A percentile compares a stretch with the other conserved stretches of the same genome.
Conservation (phyloP, 257 asterid genomes). For the Forsythia viridissima region DNA sequence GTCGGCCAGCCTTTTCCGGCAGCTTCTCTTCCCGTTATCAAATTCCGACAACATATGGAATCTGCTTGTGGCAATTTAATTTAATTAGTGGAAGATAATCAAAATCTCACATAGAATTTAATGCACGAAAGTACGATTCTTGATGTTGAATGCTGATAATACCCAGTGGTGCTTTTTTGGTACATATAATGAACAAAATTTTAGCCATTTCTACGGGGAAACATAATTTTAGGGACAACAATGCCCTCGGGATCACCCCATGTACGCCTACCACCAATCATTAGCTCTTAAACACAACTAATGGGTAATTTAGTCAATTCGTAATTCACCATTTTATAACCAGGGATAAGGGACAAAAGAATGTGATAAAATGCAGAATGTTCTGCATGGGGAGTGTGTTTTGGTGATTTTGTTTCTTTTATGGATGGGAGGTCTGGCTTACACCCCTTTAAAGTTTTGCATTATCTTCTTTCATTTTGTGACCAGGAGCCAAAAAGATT, state of each 20-base stretch:
- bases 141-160: background rate
- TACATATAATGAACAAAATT: background rate
- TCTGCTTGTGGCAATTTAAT: conserved; percentile 35
- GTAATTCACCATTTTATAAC: background rate
- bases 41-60: conserved; percentile 86
- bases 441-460: too few relatives aligned
- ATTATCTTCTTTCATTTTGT: too few relatives aligned
- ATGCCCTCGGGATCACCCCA: conserved; percentile 84
- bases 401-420: background rate
- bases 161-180: conserved; percentile 29
- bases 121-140: too few relatives aligned
- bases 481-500: too few relatives aligned
- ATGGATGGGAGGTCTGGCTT: too few relatives aligned
- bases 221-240: conserved; percentile 49
- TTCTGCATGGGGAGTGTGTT: conserved; percentile 35
- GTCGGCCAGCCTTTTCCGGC: conserved; percentile 94
- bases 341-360: background rate
- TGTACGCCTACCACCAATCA: conserved; percentile 45
- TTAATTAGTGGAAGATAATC: background rate
- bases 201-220: conserved; percentile 3
- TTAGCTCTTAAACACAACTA: conserved; percentile 21
- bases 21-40: conserved; percentile 90
- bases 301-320: conserved; percentile 26
- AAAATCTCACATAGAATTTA: too few relatives aligned
- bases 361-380: background rate